Evolutionary conservation across 164 flowering plant genomes (phyloP).

Genomic region (Vitis labrusca): DNA sequence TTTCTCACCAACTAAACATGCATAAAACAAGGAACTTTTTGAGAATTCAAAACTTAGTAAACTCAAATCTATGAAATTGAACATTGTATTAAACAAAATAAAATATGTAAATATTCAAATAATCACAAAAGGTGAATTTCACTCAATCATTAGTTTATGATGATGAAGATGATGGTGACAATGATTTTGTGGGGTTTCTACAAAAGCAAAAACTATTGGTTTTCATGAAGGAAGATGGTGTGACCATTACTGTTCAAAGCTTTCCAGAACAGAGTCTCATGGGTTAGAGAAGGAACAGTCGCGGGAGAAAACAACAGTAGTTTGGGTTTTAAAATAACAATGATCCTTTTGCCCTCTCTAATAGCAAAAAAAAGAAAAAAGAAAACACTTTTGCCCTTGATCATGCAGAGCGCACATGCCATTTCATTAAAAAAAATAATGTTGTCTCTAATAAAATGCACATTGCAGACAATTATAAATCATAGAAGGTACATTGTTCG

Average conservation of each 20-base stretch:
- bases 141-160: not conserved
- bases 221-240: slow-evolving; percentile 68
- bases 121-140: slow-evolving; percentile 2
- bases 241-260: slow-evolving; percentile 69
- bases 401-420: no score
- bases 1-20: slow-evolving; percentile 13
- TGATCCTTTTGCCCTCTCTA: no score
- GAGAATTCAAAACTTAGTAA: not conserved
- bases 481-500: no score
- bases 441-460: no score
- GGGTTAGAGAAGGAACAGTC: slow-evolving; percentile 33
- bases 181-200: slow-evolving; percentile 8
- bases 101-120: slow-evolving; percentile 4
- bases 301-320: no score
- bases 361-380: no score
- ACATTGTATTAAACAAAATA: not conserved
- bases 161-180: slow-evolving; percentile 6
- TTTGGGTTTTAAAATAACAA: no score
- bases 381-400: no score
- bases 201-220: slow-evolving; percentile 25
- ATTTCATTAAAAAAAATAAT: no score
- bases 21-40: not conserved
- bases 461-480: no score
- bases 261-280: slow-evolving; percentile 78
- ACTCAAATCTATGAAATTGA: not conserved